These are phyloP conservation scores for Sphagnum contortum DNA, from an alignment of 225 moss, liverwort and hornwort species.

Conservation along the genomic window DNA sequence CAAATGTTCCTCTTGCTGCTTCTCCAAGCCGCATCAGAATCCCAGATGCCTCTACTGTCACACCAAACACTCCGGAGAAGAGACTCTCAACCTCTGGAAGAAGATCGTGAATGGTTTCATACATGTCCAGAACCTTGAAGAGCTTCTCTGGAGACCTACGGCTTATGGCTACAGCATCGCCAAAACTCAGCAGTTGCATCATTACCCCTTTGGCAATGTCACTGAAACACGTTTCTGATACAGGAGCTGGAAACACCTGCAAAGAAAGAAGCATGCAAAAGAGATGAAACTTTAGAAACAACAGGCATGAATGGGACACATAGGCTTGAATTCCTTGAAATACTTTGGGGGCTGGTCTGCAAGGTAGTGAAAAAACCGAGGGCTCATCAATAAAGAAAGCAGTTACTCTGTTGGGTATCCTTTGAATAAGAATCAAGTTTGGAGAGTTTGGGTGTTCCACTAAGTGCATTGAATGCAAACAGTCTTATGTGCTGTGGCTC, in stretches of 20 bases:
- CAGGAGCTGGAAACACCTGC: conserved; percentile 32
- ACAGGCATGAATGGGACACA: no score
- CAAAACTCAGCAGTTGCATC: conserved; percentile 83
- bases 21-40: conserved; percentile 92
- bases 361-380: no score
- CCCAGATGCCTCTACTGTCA: conserved; percentile 69
- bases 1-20: conserved; percentile 78
- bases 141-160: conserved; percentile 84
- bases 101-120: conserved; percentile 78
- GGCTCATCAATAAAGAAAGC: no score
- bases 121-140: conserved; percentile 91
- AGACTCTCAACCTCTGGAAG: conserved; percentile 72
- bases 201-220: conserved; percentile 71
- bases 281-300: no score
- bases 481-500: no score
- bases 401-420: no score
- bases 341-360: no score
- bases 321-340: no score
- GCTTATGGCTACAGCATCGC: conserved; percentile 80
- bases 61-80: conserved; percentile 65
- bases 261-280: not conserved
- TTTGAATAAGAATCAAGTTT: no score
- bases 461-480: no score
- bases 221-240: conserved; percentile 55
- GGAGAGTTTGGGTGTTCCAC: no score